These are phyloP conservation scores for Fusarium sp. DNA, from an alignment of 2,329 filamentous ascomycete species.

Conservation along the genomic window DNA sequence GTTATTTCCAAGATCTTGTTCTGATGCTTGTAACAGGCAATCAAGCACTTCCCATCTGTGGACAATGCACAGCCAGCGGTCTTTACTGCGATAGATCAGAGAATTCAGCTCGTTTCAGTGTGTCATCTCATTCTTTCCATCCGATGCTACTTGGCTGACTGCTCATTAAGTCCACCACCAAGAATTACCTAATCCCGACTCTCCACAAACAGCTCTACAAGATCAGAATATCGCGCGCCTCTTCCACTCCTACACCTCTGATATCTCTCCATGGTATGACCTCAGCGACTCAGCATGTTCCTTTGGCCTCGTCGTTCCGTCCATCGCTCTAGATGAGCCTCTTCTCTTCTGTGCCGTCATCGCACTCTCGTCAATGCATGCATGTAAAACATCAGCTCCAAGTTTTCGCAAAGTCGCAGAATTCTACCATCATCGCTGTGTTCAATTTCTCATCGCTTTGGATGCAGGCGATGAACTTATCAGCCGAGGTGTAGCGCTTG, in stretches of 20 bases:
- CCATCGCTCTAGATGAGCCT: conserved; percentile 52
- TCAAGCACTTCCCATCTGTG: conserved; percentile 49
- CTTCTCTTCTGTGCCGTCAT: conserved; percentile 59
- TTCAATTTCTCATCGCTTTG: conserved; percentile 54
- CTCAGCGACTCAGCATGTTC: conserved; percentile 53
- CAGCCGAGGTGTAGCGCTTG: conserved; percentile 55
- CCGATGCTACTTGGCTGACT: not conserved
- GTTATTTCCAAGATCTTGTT: not conserved
- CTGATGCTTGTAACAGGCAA: conserved; percentile 45
- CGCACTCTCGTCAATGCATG: conserved; percentile 58
- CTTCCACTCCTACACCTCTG: conserved; percentile 55
- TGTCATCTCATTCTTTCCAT: no score
- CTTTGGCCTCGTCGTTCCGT: conserved; percentile 53
- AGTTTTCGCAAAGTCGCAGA: conserved; percentile 48
- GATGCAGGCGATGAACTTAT: conserved; percentile 47
- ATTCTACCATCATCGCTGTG: conserved; percentile 56
- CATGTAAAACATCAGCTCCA: conserved; percentile 48
- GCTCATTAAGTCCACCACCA: conserved; percentile 6
- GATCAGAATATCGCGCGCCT: conserved; percentile 49
- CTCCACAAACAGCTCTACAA: conserved; percentile 48
- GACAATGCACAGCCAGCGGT: conserved; percentile 47
- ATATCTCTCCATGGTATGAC: conserved; percentile 60
- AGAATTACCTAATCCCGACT: conserved; percentile 10
- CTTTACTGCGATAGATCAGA: conserved; percentile 52
- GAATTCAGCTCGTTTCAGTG: conserved; percentile 30